Evolutionary conservation across 768 basidiomycete genomes (phyloP), one percentile per base, ranked within the genome.

Genomic region (Hypholoma sublateritium): DNA sequence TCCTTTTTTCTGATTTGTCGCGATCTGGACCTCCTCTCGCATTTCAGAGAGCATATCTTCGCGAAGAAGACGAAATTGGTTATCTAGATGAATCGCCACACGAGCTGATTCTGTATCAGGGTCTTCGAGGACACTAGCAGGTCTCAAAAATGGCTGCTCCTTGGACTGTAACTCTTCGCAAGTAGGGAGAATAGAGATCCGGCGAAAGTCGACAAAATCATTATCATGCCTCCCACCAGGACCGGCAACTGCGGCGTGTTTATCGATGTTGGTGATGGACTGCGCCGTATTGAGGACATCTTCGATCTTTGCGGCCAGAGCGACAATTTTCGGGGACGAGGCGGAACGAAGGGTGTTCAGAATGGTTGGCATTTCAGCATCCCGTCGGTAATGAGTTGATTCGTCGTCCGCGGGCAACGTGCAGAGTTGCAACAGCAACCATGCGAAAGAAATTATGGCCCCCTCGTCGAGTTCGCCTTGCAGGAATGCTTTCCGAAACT

Each of bases 161-260:
- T 58, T 67, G 35, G 70, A 86, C 1, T 55, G 58, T 4, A 87
- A 66, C 63, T 89, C 87, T 39, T 82, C 79, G 0, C 82, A 75
- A 5, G 85, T 85, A 1, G 88, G 88, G 5, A 86, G 69, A 42
- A 89, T 84, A 19, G 81, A 68, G 21, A 89, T 85, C 9, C 79
- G 58, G 6, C 81, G 80, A 59, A 86, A 89, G 50, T 87, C 77
- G 13, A 67, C 68, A 32, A 32, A 32, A 9, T 32, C 28, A 9
- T 32, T 32, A 32, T 32, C 28, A 32, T 32, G 28, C 28, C 28
- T 32, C 9, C 28, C 28, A 7, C 28, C 28, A 32, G 28, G 28
- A 32, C 28, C 28, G 28, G 28, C 28, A 9, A 32, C 39, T 17
- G 39, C 69, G 47, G 82, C 82, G 65, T 89, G 87, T 48, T 89